These are phyloP conservation scores for Ulmus americana DNA, from an alignment of 331 rosid genomes.

Conservation along the genomic window DNA sequence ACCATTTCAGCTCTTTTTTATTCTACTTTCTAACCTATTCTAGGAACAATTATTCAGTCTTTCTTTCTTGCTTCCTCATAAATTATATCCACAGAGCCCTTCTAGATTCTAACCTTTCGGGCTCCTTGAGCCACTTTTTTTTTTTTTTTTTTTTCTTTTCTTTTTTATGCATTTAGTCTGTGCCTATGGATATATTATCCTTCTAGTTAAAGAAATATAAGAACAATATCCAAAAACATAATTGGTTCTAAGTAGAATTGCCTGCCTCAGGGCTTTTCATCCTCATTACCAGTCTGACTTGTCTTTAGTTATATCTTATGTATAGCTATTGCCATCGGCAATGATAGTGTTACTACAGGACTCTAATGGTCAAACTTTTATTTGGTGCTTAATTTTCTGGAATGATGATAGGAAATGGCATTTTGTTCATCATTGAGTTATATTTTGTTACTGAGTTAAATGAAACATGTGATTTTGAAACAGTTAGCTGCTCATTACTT, in stretches of 20 bases:
- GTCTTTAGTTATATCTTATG: neutral
- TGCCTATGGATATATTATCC: too few relatives aligned
- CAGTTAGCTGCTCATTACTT: slow-evolving; percentile 87
- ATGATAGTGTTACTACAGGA: neutral
- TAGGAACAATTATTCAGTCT: too few relatives aligned
- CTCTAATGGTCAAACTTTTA: neutral
- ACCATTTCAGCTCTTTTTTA: neutral
- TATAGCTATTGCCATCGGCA: neutral
- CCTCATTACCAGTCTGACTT: neutral
- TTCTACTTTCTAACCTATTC: neutral
- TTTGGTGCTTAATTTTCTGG: neutral
- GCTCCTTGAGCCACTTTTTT: too few relatives aligned
- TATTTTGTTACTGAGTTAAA: slow-evolving; percentile 2
- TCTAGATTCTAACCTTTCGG: too few relatives aligned
- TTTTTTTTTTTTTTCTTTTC: too few relatives aligned
- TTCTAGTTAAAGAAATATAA: too few relatives aligned
- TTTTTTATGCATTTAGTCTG: too few relatives aligned
- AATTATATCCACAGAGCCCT: too few relatives aligned
- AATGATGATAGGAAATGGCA: neutral
- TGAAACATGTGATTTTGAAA: slow-evolving; percentile 31
- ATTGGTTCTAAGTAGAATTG: neutral
- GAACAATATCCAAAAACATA: neutral
- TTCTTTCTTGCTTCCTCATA: too few relatives aligned
- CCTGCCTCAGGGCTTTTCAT: neutral
- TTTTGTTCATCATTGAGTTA: neutral